Evolutionary conservation across 2,329 filamentous ascomycete genomes (phyloP).

Genomic region (Fonsecaea pugnacius): DNA sequence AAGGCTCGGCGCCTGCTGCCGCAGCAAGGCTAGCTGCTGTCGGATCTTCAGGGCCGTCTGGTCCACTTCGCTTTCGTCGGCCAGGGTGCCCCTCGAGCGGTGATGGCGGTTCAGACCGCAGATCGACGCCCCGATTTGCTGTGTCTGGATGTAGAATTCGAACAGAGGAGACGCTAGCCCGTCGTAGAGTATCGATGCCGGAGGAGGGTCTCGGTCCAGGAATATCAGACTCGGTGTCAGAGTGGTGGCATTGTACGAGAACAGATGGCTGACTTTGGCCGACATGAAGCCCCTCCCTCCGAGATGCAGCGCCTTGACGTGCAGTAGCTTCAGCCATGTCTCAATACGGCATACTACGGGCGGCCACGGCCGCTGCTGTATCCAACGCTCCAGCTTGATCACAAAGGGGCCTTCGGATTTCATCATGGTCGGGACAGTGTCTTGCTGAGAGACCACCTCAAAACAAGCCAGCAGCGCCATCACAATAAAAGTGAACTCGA

Average conservation of each 20-base stretch:
- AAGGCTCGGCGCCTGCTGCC: slow-evolving; percentile 41
- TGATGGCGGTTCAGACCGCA: slow-evolving; percentile 44
- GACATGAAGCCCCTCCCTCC: slow-evolving; percentile 24
- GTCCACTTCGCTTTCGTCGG: slow-evolving; percentile 46
- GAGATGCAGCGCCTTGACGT: slow-evolving; percentile 23
- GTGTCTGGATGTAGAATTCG: slow-evolving; percentile 23
- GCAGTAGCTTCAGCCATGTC: slow-evolving; percentile 20
- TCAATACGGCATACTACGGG: slow-evolving; percentile 17
- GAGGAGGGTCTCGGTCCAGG: background rate
- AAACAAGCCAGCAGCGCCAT: slow-evolving; percentile 24
- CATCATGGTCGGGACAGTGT: slow-evolving; percentile 20
- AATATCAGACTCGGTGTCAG: slow-evolving; percentile 9
- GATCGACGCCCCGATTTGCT: slow-evolving; percentile 18
- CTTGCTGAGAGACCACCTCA: slow-evolving; percentile 26
- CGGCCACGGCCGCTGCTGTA: slow-evolving; percentile 21
- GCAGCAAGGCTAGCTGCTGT: slow-evolving; percentile 44
- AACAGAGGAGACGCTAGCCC: slow-evolving; percentile 9
- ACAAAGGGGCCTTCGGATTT: slow-evolving; percentile 19
- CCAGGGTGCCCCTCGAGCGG: slow-evolving; percentile 45
- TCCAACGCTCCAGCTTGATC: slow-evolving; percentile 16
- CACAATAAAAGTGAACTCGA: slow-evolving; percentile 15
- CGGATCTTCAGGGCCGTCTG: slow-evolving; percentile 45
- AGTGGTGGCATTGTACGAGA: slow-evolving; percentile 3
- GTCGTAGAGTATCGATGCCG: slow-evolving; percentile 11
- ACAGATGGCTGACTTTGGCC: slow-evolving; percentile 17